phyloP scores from a whole-genome alignment of 1,139 yeast species.

The Blastobotrys elegans region DNA sequence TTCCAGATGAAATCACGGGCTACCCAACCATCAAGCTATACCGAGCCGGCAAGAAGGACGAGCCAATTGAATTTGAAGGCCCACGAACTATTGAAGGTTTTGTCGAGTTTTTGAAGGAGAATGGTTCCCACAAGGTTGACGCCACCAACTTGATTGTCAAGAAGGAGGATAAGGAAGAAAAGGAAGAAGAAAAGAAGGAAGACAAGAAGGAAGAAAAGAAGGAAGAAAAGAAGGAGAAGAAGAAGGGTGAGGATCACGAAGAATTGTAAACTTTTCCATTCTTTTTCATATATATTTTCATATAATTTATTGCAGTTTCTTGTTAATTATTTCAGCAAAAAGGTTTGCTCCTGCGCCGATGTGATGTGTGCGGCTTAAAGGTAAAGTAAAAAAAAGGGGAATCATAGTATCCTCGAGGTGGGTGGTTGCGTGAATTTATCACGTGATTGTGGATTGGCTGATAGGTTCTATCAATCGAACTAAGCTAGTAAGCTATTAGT shows the following conservation, averaged over 20 bases:
- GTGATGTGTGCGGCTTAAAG: too few relatives aligned
- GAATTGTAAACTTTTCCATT: neutral
- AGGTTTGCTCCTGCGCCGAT: too few relatives aligned
- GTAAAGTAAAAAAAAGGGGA: too few relatives aligned
- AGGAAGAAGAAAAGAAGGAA: neutral
- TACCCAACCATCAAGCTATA: slow-evolving; percentile 90
- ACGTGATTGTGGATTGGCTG: too few relatives aligned
- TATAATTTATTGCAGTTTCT: too few relatives aligned
- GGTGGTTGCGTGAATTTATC: too few relatives aligned
- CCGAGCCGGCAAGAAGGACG: slow-evolving; percentile 83
- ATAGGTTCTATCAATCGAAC: too few relatives aligned
- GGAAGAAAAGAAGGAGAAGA: neutral
- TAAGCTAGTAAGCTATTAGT: too few relatives aligned
- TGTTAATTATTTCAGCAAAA: too few relatives aligned
- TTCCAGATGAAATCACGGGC: slow-evolving; percentile 74
- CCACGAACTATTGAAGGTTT: slow-evolving; percentile 72
- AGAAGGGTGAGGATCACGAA: neutral
- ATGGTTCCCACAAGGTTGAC: slow-evolving; percentile 58
- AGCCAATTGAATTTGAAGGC: slow-evolving; percentile 66
- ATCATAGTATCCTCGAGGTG: too few relatives aligned
- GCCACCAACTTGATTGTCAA: slow-evolving; percentile 28
- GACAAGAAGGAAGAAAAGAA: neutral
- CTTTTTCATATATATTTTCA: neutral
- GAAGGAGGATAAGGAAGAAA: neutral
- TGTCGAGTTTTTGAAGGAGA: slow-evolving; percentile 60